Base-by-base conservation (phyloP, 371 early-diverging fungal species). In the Mucor plumbeus region DNA sequence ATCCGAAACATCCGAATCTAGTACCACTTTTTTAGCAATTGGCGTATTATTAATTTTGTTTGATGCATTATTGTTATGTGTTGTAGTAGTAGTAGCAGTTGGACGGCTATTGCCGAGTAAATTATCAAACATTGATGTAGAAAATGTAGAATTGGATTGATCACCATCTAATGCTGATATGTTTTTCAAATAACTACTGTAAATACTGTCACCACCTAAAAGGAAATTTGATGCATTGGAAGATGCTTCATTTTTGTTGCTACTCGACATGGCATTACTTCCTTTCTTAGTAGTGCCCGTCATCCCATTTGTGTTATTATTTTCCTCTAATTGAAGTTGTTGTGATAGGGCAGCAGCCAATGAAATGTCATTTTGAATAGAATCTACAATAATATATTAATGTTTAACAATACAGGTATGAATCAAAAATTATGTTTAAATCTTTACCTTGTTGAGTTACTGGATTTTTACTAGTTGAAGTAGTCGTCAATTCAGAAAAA, bases 1-100 rank as follows among this genome's bases (percentile, higher is more conserved):
- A 43, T 78, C 80, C 4, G 78, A 77, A n/a, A 78, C 70, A 68
- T 80, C 80, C n/a, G 80, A 80, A 61, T 80, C 80, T 9, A 80
- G 60, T 26, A 80, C 80, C 3, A 64, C 60, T 40, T 73, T 72
- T 0, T 76, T 75, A 3, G 71, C 64, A 13, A 59, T 55, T 0
- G 72, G 67, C 6, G 50, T 47, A 7, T 35, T 53, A 17, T 26
- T 26, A 26, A 26, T 26, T 1, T 1, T 26, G 3, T 26, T 26
- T 26, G 26, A 26, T 26, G 39, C 61, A 19, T 65, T 38, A 19
- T 43, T 26, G 7, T 66, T 57, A 15, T 57, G 40, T 15, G 8
- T 59, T 19, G 65, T 26, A 26, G 38, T 38, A 5, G 64, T 14
- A 26, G 60, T 21, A 36, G 66, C 40, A 36, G 65, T 5, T 13